These are phyloP conservation scores for Panaeolus papilionaceus DNA, from an alignment of 768 basidiomycete species.

Conservation along the genomic window DNA sequence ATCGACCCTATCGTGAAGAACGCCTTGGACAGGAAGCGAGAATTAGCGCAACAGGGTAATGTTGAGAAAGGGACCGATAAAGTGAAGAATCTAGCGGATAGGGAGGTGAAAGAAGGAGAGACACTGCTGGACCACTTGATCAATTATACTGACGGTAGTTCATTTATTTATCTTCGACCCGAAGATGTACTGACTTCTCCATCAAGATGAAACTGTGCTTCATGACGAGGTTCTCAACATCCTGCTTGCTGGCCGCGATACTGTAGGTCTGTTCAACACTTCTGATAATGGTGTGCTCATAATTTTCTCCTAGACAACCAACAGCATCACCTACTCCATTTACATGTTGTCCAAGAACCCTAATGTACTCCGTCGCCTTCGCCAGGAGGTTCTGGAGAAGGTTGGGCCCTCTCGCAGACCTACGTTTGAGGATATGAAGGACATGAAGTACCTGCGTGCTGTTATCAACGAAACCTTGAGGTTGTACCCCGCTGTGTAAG, in stretches of 20 bases:
- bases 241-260: conserved; percentile 61
- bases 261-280: conserved; percentile 33
- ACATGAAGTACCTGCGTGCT: conserved; percentile 65
- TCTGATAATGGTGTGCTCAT: background rate
- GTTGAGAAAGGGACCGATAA: conserved; percentile 23
- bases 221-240: conserved; percentile 57
- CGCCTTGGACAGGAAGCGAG: conserved; percentile 48
- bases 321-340: conserved; percentile 55
- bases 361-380: conserved; percentile 48
- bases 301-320: conserved; percentile 44
- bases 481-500: conserved; percentile 58
- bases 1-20: conserved; percentile 58
- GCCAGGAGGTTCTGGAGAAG: conserved; percentile 52
- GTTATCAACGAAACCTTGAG: conserved; percentile 64
- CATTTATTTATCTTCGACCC: background rate
- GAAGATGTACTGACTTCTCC: background rate
- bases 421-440: conserved; percentile 59
- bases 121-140: conserved; percentile 60
- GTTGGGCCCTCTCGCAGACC: conserved; percentile 52
- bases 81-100: conserved; percentile 32
- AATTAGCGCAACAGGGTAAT: conserved; percentile 15
- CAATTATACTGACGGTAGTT: conserved; percentile 57
- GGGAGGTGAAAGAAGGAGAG: conserved; percentile 47
- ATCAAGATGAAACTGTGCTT: conserved; percentile 44
- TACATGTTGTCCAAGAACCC: conserved; percentile 65